Evolutionary conservation across 306 rosid genomes (phyloP).

Genomic region (Quillaja saponaria): DNA sequence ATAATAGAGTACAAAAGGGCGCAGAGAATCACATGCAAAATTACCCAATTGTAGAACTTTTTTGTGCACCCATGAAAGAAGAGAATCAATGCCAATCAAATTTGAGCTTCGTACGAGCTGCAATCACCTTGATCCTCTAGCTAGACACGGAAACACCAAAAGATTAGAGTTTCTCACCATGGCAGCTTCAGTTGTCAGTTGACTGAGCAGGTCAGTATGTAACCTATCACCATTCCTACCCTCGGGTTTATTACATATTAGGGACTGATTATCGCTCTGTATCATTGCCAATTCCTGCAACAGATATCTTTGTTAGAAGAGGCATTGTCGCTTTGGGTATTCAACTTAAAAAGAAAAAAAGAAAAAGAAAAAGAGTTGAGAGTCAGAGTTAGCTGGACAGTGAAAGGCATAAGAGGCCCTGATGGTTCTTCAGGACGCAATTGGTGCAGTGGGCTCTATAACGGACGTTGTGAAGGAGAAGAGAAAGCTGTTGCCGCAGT

Average conservation of each 20-base stretch:
- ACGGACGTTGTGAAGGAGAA: conserved; percentile 52
- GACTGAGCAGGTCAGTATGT: too few species aligned
- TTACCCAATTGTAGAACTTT: too few species aligned
- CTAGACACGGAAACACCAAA: too few species aligned
- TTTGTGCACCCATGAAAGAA: too few species aligned
- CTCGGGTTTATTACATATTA: background rate
- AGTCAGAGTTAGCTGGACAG: conserved; percentile 55
- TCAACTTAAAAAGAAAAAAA: too few species aligned
- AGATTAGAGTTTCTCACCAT: too few species aligned
- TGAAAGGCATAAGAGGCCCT: conserved; percentile 60
- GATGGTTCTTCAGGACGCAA: conserved; percentile 64
- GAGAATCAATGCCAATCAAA: too few species aligned
- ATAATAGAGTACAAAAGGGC: background rate
- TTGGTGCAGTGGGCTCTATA: conserved; percentile 54
- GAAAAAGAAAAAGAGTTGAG: conserved; percentile 50
- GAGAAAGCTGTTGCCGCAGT: conserved; percentile 41
- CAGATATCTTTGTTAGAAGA: background rate
- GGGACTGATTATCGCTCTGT: background rate
- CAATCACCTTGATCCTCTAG: too few species aligned
- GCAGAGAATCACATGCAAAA: background rate
- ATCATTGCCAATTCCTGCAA: background rate
- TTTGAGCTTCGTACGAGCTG: too few species aligned
- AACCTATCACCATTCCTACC: background rate
- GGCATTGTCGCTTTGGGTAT: background rate
- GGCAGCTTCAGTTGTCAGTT: too few species aligned